Evolutionary conservation across 164 flowering plant genomes (phyloP), one percentile per base, ranked within the genome.

Genomic region (Vitis rupestris): DNA sequence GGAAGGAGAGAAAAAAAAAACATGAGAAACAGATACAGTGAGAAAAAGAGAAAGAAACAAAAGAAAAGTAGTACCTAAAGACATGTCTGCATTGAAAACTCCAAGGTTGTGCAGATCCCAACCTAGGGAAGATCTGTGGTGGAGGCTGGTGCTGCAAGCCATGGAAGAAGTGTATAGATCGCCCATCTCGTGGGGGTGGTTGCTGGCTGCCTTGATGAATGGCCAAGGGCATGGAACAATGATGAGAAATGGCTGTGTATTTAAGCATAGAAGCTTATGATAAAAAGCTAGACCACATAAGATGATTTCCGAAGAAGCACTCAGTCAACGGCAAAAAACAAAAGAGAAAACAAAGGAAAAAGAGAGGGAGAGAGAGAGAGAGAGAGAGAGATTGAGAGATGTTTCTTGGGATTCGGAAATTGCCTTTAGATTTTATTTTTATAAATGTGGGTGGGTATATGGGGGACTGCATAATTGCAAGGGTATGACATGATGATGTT

Each of bases 31-130:
- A 68, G 30, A 76, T 47, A 68, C 44, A 37, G 44, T 23, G 17
- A 16, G 27, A 27, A 27, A 71, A 44, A 66, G 44, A 54, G 70
- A 19, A 17, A 53, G 48, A 53, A 66, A 55, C 10, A 29, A 63
- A 59, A 31, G 54, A 15, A 10, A 53, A 23, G 61, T 15, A 14
- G 59, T 77, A 85, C 84, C 80, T 59, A 77, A 71, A 71, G 86
- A 84, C 77, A 84, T 76, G 84, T 85, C 90, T 76, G 86, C 72
- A 76, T 84, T 86, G 86, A 83, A 67, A 78, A 89, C 73, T 81
- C 79, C 88, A 70, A 83, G 80, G 71, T 64, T 72, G 68, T 81
- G 84, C 51, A 75, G 79, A 76, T 87, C 87, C 82, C 85, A 84
- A 75, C 69, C 80, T 60, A 80, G 77, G 74, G 81, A 83, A 64